A percentile compares a stretch with the other conserved stretches of the same genome.
Conservation (phyloP, 805 yeast species). For the Wickerhamomyces rabaulensis region DNA sequence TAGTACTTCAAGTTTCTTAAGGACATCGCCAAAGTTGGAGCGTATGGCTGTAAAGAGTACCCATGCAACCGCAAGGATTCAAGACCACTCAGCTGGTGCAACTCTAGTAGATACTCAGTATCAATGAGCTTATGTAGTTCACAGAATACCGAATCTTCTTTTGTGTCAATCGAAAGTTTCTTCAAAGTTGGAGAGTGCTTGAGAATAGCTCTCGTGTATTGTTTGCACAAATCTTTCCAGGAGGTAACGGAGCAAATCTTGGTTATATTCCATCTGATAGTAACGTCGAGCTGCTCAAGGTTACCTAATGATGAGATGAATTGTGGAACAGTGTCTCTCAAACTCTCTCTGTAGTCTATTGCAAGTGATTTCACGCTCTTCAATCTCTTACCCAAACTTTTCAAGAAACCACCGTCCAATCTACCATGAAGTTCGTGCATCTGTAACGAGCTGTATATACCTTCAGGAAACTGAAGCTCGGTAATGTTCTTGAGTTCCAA, state of each 20-base stretch:
- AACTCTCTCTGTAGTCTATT: conserved; percentile 38
- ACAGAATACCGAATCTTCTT: conserved; percentile 31
- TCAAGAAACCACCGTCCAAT: conserved; percentile 24
- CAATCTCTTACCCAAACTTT: conserved; percentile 23
- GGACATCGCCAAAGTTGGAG: conserved; percentile 22
- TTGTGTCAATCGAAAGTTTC: conserved; percentile 36
- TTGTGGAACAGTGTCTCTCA: conserved; percentile 34
- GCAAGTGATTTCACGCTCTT: conserved; percentile 24
- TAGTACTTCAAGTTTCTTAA: conserved; percentile 29
- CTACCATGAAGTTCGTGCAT: conserved; percentile 10
- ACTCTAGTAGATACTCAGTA: conserved; percentile 15
- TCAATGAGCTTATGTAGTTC: conserved; percentile 27
- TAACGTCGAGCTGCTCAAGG: conserved; percentile 34
- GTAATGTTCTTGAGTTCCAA: conserved; percentile 32
- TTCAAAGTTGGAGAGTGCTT: conserved; percentile 19
- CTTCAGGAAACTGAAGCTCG: conserved; percentile 27
- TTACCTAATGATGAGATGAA: conserved; percentile 25
- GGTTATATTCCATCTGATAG: conserved; percentile 35
- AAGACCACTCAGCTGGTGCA: conserved; percentile 23
- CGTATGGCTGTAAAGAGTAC: conserved; percentile 25
- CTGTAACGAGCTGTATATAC: conserved; percentile 8
- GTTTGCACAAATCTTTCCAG: conserved; percentile 19
- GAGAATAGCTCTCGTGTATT: conserved; percentile 16
- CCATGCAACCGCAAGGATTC: conserved; percentile 38
- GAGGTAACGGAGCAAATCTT: conserved; percentile 20